Evolutionary conservation across 2,329 filamentous ascomycete genomes (phyloP).

Genomic region (Harringtonia aguacate): DNA sequence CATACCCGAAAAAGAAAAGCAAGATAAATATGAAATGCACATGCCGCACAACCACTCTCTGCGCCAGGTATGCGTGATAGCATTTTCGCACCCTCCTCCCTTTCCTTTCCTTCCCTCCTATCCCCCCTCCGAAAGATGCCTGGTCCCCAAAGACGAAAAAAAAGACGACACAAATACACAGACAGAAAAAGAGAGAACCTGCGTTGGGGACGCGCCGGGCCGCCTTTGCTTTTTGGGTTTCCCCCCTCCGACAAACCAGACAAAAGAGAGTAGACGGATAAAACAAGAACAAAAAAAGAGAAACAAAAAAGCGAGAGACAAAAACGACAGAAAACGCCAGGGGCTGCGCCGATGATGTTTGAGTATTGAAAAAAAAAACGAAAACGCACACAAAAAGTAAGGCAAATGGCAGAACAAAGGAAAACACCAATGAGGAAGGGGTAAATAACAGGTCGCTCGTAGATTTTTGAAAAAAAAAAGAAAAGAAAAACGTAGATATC

Average conservation of each 20-base stretch:
- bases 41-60: too few relatives aligned
- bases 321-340: neutral
- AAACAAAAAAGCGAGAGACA: neutral
- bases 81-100: too few relatives aligned
- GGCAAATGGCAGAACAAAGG: neutral
- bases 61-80: too few relatives aligned
- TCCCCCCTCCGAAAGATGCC: too few relatives aligned
- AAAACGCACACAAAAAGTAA: neutral
- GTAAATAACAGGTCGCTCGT: too few relatives aligned
- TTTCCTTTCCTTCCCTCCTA: too few relatives aligned
- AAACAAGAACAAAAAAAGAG: neutral
- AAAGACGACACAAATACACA: neutral
- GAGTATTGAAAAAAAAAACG: neutral
- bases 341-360: too few relatives aligned
- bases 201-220: neutral
- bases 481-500: too few relatives aligned
- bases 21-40: too few relatives aligned
- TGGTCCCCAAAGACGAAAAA: constrained; percentile 1
- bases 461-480: neutral
- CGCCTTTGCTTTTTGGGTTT: neutral
- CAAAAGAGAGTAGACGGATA: neutral
- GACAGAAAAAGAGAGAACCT: neutral
- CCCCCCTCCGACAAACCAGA: neutral
- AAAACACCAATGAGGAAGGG: too few relatives aligned
- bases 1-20: too few relatives aligned